Conservation (phyloP, 805 yeast species). For the Saccharomyces paradoxus region DNA sequence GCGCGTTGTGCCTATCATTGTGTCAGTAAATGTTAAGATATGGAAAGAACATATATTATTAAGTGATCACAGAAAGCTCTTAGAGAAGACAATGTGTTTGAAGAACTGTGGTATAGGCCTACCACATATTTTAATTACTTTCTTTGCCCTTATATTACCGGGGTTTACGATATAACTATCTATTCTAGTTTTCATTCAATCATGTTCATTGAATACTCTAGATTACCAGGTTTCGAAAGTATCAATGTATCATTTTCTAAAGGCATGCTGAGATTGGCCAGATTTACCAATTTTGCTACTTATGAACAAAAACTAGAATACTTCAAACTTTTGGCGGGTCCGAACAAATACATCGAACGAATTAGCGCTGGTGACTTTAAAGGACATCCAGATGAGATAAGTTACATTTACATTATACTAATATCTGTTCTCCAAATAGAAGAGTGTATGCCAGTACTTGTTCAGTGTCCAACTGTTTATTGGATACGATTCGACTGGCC, state of each 20-base stretch:
- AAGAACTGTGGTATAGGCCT: background rate
- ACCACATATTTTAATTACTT: background rate
- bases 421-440: background rate
- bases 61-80: background rate
- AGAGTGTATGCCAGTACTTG: background rate
- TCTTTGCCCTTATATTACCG: background rate
- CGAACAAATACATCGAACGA: background rate
- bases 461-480: background rate
- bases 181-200: background rate
- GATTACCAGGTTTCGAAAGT: background rate
- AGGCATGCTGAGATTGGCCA: background rate
- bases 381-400: background rate
- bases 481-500: background rate
- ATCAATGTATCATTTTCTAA: background rate
- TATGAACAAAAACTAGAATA: background rate
- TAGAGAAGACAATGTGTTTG: background rate
- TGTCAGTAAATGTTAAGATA: background rate
- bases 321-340: background rate
- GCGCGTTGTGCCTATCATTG: background rate
- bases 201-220: background rate
- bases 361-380: background rate
- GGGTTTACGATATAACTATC: background rate
- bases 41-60: background rate
- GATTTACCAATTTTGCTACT: background rate
- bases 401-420: background rate